A percentile compares a stretch with the other conserved stretches of the same genome.
These are phyloP conservation scores for Grammothele lineata DNA, from an alignment of 768 basidiomycete species.

Conservation along the genomic window DNA sequence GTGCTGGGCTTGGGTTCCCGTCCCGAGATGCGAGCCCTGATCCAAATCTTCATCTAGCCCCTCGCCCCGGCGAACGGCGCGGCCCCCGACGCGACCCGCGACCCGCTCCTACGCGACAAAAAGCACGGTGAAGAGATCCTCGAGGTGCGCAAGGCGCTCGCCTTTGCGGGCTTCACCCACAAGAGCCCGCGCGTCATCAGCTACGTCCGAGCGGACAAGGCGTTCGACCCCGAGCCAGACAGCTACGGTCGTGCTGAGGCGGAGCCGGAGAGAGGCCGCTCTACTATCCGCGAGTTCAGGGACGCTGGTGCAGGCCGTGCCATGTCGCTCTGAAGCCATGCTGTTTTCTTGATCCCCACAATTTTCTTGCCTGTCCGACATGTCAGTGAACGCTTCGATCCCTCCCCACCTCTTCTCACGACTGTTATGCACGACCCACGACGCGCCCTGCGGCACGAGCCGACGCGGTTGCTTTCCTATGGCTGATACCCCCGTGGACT, in stretches of 20 bases:
- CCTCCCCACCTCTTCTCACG: too few species aligned
- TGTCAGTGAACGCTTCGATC: too few species aligned
- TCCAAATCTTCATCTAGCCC: slow-evolving; percentile 43
- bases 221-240: slow-evolving; percentile 56
- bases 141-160: slow-evolving; percentile 85
- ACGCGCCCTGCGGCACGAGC: slow-evolving; percentile 16
- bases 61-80: slow-evolving; percentile 86
- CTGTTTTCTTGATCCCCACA: neutral
- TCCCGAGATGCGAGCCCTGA: neutral
- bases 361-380: neutral
- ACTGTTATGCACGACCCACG: slow-evolving; percentile 8
- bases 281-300: slow-evolving; percentile 55
- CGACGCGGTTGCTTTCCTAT: too few species aligned
- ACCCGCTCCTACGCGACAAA: slow-evolving; percentile 84
- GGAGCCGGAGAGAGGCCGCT: slow-evolving; percentile 58
- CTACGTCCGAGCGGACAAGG: slow-evolving; percentile 72
- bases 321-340: slow-evolving; percentile 63
- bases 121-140: slow-evolving; percentile 83
- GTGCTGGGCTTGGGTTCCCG: slow-evolving; percentile 7
- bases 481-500: slow-evolving; percentile 11
- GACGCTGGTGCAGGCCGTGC: slow-evolving; percentile 71
- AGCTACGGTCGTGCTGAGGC: slow-evolving; percentile 38
- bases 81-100: slow-evolving; percentile 78
- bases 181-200: slow-evolving; percentile 79
- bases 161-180: slow-evolving; percentile 90